These are phyloP conservation scores for Arabis alpina DNA, from an alignment of 345 rosid genomes.

Conservation along the genomic window DNA sequence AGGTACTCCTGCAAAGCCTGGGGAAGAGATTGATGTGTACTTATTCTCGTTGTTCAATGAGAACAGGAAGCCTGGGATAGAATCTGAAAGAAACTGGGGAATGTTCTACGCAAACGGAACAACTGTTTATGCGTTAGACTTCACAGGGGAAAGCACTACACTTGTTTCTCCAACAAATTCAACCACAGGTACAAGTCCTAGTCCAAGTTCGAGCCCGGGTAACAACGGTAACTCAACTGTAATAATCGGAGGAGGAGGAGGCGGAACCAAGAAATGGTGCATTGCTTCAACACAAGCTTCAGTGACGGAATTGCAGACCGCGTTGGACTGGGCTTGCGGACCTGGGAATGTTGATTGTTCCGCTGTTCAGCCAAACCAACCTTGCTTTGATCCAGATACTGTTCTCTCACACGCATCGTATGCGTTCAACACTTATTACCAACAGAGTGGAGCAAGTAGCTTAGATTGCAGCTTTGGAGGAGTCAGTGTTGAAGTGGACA, in stretches of 20 bases:
- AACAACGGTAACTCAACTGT: slow-evolving; percentile 30
- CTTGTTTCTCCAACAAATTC: slow-evolving; percentile 50
- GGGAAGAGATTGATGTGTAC: slow-evolving; percentile 74
- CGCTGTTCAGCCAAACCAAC: slow-evolving; percentile 86
- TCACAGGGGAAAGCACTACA: slow-evolving; percentile 64
- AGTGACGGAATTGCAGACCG: slow-evolving; percentile 66
- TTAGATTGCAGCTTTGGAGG: slow-evolving; percentile 87
- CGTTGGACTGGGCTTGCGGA: slow-evolving; percentile 93
- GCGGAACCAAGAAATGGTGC: slow-evolving; percentile 63
- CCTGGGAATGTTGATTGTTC: slow-evolving; percentile 95
- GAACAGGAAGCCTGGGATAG: slow-evolving; percentile 83
- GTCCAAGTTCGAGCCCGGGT: slow-evolving; percentile 42
- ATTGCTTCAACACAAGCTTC: slow-evolving; percentile 80
- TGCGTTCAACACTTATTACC: slow-evolving; percentile 86
- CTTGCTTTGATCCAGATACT: slow-evolving; percentile 91
- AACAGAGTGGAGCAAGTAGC: slow-evolving; percentile 80
- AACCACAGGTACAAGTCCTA: slow-evolving; percentile 54
- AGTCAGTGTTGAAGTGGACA: slow-evolving; percentile 73
- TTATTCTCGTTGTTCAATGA: slow-evolving; percentile 91
- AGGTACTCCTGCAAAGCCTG: slow-evolving; percentile 85
- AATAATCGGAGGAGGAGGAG: slow-evolving; percentile 34
- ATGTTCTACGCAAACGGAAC: slow-evolving; percentile 81
- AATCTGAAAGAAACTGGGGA: slow-evolving; percentile 95
- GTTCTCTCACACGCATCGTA: slow-evolving; percentile 86
- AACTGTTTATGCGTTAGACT: slow-evolving; percentile 73